These are phyloP conservation scores for Euptelea pleiosperma DNA, from an alignment of 164 flowering plant species.

Conservation along the genomic window DNA sequence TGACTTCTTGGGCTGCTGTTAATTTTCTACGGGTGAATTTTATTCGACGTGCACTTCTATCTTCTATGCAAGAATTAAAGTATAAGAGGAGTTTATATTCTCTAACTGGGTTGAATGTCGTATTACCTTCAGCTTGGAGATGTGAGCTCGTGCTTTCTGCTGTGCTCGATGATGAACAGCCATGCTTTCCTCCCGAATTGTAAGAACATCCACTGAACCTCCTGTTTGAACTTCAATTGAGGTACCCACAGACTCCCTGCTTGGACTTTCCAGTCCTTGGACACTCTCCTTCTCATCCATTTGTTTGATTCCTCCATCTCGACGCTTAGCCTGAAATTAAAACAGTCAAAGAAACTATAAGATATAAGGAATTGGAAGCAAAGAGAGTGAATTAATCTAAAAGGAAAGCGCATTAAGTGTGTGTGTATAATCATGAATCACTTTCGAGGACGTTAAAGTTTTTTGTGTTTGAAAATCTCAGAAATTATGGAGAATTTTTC, in stretches of 20 bases:
- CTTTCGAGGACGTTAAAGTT: too few relatives aligned
- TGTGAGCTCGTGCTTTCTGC: slow-evolving; percentile 37
- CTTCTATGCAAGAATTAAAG: neutral
- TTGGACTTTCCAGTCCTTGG: slow-evolving; percentile 33
- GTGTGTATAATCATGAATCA: too few relatives aligned
- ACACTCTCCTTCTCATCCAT: slow-evolving; percentile 14
- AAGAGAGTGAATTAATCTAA: neutral
- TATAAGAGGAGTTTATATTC: neutral
- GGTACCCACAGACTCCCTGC: slow-evolving; percentile 54
- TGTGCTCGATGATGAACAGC: slow-evolving; percentile 25
- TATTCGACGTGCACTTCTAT: neutral
- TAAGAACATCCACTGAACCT: slow-evolving; percentile 41
- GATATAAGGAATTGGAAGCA: slow-evolving; percentile 7
- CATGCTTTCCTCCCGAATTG: slow-evolving; percentile 29
- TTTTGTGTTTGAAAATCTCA: too few relatives aligned
- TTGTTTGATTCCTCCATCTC: slow-evolving; percentile 10
- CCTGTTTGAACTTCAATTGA: slow-evolving; percentile 79
- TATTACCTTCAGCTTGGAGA: slow-evolving; percentile 54
- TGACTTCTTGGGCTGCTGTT: neutral
- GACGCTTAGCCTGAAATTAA: slow-evolving; percentile 52
- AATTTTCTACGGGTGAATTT: neutral
- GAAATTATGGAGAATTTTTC: neutral
- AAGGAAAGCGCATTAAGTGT: too few relatives aligned
- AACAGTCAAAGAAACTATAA: neutral
- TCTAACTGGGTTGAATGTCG: neutral